Evolutionary conservation across 768 basidiomycete species (phyloP).

Genomic region (Dentipellis sp.): DNA sequence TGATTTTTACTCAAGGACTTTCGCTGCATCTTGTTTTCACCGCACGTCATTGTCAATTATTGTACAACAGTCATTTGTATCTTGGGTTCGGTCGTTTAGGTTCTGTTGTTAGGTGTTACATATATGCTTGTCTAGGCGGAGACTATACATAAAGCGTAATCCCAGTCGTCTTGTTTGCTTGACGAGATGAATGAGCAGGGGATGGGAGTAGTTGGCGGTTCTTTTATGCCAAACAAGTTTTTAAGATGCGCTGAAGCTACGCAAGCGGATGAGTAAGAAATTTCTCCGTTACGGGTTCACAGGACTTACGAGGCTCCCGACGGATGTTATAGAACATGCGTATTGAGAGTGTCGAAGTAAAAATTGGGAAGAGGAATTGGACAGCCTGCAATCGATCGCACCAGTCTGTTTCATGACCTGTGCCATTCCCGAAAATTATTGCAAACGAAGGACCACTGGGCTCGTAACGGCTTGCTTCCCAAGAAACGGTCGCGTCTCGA

Average conservation of each 20-base stretch:
- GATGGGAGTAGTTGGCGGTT: conserved; percentile 36
- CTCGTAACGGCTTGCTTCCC: conserved; percentile 3
- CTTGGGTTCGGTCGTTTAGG: conserved; percentile 3
- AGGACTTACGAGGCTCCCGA: background rate
- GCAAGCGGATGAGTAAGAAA: background rate
- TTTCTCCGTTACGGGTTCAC: background rate
- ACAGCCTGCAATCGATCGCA: conserved; percentile 3
- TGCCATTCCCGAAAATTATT: conserved; percentile 12
- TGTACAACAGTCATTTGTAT: conserved; percentile 4
- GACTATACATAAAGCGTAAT: conserved; percentile 44
- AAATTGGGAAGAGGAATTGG: conserved; percentile 12
- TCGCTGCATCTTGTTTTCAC: background rate
- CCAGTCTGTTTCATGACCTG: too few species aligned
- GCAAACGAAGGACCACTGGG: conserved; percentile 3
- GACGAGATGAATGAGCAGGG: conserved; percentile 46
- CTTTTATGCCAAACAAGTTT: conserved; percentile 17
- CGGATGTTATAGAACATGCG: conserved; percentile 34
- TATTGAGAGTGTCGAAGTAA: conserved; percentile 27
- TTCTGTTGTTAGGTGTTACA: background rate
- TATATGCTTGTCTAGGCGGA: conserved; percentile 8
- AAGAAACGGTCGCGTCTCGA: conserved; percentile 1
- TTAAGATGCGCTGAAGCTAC: background rate
- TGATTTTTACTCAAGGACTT: conserved; percentile 18
- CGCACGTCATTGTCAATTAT: background rate
- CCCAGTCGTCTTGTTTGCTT: conserved; percentile 36